Evolutionary conservation across 139 green algal species (phyloP), one percentile per base, ranked within the genome.

Genomic region (Astrephomene gubernaculifera): DNA sequence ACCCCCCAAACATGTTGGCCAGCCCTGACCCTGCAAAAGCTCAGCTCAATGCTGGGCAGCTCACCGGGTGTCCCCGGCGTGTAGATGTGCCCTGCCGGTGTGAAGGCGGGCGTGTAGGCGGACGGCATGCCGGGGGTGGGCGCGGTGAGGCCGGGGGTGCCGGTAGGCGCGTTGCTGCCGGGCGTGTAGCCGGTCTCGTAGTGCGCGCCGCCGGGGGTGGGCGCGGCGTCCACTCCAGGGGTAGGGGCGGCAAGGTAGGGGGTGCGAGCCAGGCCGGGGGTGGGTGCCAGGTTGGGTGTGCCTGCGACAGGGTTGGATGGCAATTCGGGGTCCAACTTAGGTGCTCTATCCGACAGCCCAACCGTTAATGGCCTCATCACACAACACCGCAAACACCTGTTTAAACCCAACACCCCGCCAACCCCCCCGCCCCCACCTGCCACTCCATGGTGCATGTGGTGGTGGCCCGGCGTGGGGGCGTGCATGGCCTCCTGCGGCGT

Each of bases 31-130:
- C n/a, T n/a, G n/a, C n/a, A n/a, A n/a, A n/a, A n/a, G n/a, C n/a
- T n/a, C n/a, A n/a, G n/a, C n/a, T n/a, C n/a, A n/a, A n/a, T n/a
- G n/a, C n/a, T n/a, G n/a, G n/a, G n/a, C n/a, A n/a, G 44, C 33
- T 29, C 54, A 63, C 86, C 86, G 57, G 79, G 86, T 10, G 73
- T 85, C 31, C 79, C 79, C 35, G 86, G 79, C n/a, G 79, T 87
- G 86, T 87, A 76, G 45, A 53, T 53, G 60, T 76, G 45, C 14
- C 71, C 80, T 0, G 74, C 69, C 27, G 86, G 86, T 19, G 86
- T 89, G 71, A 87, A 74, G 45, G 86, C 86, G 1, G 79, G 79
- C 21, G 86, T 89, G 79, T 83, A 74, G 31, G 70, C 57, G 44
- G 60, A 38, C 10, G 76, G 61, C 76, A 73, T 63, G 33, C 44